Percentiles rank a stretch among this genome's conserved stretches.
phyloP scores from a whole-genome alignment of 2,329 filamentous ascomycete species.

The Trichoderma arundinaceum region DNA sequence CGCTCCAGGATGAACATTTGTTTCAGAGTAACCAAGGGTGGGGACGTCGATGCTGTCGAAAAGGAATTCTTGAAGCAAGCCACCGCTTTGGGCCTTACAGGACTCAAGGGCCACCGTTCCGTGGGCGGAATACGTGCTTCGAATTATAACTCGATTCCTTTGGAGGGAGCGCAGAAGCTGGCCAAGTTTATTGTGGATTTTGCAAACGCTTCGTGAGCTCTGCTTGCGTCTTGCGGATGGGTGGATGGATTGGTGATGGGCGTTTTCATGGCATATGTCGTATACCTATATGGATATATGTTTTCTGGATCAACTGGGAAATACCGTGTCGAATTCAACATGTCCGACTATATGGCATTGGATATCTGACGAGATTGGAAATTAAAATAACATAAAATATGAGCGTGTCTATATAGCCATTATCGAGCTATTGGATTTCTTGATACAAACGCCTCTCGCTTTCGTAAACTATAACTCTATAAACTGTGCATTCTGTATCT shows the following conservation, averaged over 20 bases:
- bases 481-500: neutral
- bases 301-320: constrained; percentile 1
- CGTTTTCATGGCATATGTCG: constrained; percentile 1
- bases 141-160: constrained; percentile 86
- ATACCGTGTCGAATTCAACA: constrained; percentile 25
- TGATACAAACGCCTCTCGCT: neutral
- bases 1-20: constrained; percentile 95
- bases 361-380: neutral
- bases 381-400: neutral
- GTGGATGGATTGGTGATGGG: neutral
- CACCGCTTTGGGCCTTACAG: constrained; percentile 71
- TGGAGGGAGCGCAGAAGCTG: constrained; percentile 71
- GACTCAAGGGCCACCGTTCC: constrained; percentile 85
- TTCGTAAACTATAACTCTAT: neutral
- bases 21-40: constrained; percentile 72
- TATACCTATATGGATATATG: neutral
- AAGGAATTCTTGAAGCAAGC: constrained; percentile 71
- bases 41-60: constrained; percentile 71
- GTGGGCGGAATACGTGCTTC: constrained; percentile 85
- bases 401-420: neutral
- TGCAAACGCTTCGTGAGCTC: constrained; percentile 44
- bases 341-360: neutral
- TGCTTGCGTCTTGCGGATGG: neutral
- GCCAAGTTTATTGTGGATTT: constrained; percentile 65
- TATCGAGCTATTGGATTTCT: neutral